Conservation (phyloP, 2,329 filamentous ascomycete species). For the Alternaria infectoria region DNA sequence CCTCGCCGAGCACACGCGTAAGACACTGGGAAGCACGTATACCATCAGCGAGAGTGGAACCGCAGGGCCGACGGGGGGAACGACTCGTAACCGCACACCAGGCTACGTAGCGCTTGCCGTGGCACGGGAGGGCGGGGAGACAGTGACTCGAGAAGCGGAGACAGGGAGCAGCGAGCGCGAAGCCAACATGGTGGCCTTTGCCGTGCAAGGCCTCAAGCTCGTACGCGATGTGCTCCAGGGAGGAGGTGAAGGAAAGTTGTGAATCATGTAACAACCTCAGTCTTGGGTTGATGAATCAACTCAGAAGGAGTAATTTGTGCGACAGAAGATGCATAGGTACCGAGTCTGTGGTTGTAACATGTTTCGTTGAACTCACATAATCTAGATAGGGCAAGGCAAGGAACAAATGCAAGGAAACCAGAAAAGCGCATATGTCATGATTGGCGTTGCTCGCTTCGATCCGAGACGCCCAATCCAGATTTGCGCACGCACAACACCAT, state of each 20-base stretch:
- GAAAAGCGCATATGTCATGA: not conserved
- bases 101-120: conserved; percentile 71
- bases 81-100: conserved; percentile 62
- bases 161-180: conserved; percentile 63
- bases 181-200: conserved; percentile 69
- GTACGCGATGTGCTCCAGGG: conserved; percentile 63
- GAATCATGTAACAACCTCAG: not conserved
- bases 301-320: not conserved
- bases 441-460: not conserved
- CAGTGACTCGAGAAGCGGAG: conserved; percentile 61
- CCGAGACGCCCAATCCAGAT: not conserved
- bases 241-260: conserved; percentile 46
- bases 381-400: not conserved
- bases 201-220: conserved; percentile 62
- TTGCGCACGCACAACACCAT: not conserved
- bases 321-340: not conserved
- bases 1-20: conserved; percentile 63
- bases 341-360: not conserved
- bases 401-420: not conserved
- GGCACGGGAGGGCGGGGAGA: conserved; percentile 59
- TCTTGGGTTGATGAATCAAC: not conserved
- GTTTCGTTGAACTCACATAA: not conserved
- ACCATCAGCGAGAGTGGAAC: conserved; percentile 66
- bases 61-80: conserved; percentile 66
- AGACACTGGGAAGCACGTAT: conserved; percentile 63